Percentiles rank a stretch among this genome's conserved stretches.
Conservation (phyloP, 768 basidiomycete species). For the Amanita pseudoporphyria region DNA sequence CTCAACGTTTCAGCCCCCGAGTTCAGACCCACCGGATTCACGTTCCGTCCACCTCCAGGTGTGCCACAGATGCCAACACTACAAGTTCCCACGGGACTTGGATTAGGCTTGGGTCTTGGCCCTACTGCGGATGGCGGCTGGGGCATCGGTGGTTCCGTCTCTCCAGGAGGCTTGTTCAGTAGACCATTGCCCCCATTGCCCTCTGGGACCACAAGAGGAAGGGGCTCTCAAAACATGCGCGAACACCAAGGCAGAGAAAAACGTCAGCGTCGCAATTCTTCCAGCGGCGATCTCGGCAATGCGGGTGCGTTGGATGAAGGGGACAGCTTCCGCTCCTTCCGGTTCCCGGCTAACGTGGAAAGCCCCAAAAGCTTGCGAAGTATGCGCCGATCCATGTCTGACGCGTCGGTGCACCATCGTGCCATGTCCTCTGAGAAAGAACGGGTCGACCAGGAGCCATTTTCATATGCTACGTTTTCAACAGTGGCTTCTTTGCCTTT, state of each 20-base stretch:
- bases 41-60: slow-evolving; percentile 62
- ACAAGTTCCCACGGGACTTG: slow-evolving; percentile 13
- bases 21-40: slow-evolving; percentile 73
- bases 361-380: slow-evolving; percentile 38
- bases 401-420: slow-evolving; percentile 8
- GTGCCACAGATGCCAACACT: slow-evolving; percentile 47
- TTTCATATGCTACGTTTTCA: slow-evolving; percentile 61
- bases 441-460: slow-evolving; percentile 34
- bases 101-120: slow-evolving; percentile 11
- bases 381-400: slow-evolving; percentile 19
- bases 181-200: slow-evolving; percentile 17
- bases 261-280: slow-evolving; percentile 52
- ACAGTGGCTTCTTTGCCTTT: slow-evolving; percentile 25
- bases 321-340: slow-evolving; percentile 66
- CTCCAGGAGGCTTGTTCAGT: slow-evolving; percentile 14
- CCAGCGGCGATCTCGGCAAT: slow-evolving; percentile 15
- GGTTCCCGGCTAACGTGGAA: slow-evolving; percentile 51
- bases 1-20: slow-evolving; percentile 73
- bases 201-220: slow-evolving; percentile 23
- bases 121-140: slow-evolving; percentile 9
- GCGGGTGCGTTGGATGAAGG: slow-evolving; percentile 32
- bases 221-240: neutral
- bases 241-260: slow-evolving; percentile 68
- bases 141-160: slow-evolving; percentile 1
- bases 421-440: slow-evolving; percentile 25